Base-by-base conservation (phyloP, 2,329 filamentous ascomycete genomes). In the Exophiala sp. region DNA sequence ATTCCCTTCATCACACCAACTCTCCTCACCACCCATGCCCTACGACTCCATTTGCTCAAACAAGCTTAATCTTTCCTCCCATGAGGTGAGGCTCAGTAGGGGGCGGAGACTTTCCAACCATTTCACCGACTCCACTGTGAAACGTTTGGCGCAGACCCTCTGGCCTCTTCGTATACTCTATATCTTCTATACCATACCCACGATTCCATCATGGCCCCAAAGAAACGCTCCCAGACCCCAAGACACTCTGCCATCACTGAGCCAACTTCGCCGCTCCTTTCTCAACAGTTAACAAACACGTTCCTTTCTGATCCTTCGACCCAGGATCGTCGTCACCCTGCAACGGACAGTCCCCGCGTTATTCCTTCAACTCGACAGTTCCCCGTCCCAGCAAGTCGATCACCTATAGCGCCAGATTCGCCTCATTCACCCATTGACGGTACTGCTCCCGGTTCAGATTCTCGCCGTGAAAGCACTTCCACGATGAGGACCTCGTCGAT, bases 401-500 rank as follows among this genome's bases (percentile, higher is more conserved):
- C 57, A 18, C 51, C 54, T 45, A 55, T 54, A 50, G 48, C 50
- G 47, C 51, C 46, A 12, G 55, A 46, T 47, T 62, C 58, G 11
- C 60, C 60, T 44, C 53, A 18, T 36, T 62, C 61, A 44, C 50
- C 47, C 9, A n/a, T 59, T 43, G 52, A 59, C 35, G 54, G 47
- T 35, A 33, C 54, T 12, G 41, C 43, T 21, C 62, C 61, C 35
- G 54, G 47, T 35, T 34, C 54, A 14, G 41, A 47, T 21, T 63
- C 61, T 46, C 62, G 62, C 54, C 55, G 62, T 32, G 55, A 58
- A 46, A 64, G 60, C 50, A 55, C 61, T 45, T 64, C 62, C 47
- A 64, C 60, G 48, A 64, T 64, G 63, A 55, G 60, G 45, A 64
- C 62, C 39, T 60, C 63, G 29, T 60, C 62, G 38, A 59, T 61